Base-by-base conservation (phyloP, 2,329 filamentous ascomycete genomes). In the Fusarium sp. region DNA sequence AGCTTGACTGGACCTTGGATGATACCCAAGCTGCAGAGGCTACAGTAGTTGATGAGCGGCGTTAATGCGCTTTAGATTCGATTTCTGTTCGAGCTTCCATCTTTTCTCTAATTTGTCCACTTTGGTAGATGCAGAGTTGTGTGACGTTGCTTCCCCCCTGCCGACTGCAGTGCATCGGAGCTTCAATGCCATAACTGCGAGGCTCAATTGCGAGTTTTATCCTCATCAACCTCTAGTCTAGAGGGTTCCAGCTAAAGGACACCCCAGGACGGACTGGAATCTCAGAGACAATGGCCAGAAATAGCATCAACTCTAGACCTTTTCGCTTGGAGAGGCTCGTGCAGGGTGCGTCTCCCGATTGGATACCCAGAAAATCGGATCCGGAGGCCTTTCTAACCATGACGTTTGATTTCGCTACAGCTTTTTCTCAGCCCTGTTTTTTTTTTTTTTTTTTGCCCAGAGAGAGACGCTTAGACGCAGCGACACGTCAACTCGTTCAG, bases 401-500 rank as follows among this genome's bases (percentile, higher is more conserved):
- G 71, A 67, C 65, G 66, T 69, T 69, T 69, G 18, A 57, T 50
- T 52, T 37, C 59, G 56, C 45, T 24, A 42, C 38, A 11, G 22
- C 7, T 38, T 42, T 6, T 38, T 42, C 27, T 65, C 67, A 73
- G 71, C 71, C 71, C 71, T 71, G 71, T 52, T 63, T 47, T 47
- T 45, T 22, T 13, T 40, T 63, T 47, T 47, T 52, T 63, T 47
- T 47, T 45, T 18, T 13, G 13, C 29, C 29, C 9, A 20, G 40
- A 18, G 16, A 14, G 47, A 29, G 29, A 29, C 47, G 24, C 56
- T 31, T 50, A 54, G 24, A 59, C 56, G 27, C 45, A 72, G 57
- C 61, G 58, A 74, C 68, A 66, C 47, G 71, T 74, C 71, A 66
- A 74, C 60, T 54, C 22, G 60, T 56, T 64, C 13, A 64, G 64